These are phyloP conservation scores for Pseudoturritis turrita DNA, from an alignment of 345 rosid genomes.

Conservation along the genomic window DNA sequence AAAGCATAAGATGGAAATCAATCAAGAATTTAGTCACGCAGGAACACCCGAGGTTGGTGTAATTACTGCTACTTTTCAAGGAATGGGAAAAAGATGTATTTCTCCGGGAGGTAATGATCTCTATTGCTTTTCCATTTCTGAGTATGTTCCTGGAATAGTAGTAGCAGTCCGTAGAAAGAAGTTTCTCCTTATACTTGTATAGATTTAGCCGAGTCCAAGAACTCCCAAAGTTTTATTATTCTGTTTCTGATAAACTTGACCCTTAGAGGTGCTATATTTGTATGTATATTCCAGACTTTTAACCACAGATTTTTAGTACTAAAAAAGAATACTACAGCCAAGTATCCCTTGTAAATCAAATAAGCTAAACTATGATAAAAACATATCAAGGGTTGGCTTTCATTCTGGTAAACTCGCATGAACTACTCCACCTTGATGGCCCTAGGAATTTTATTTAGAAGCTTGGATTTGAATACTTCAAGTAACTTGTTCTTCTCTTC, in stretches of 20 bases:
- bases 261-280: neutral
- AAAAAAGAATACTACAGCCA: neutral
- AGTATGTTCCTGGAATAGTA: too few species aligned
- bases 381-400: neutral
- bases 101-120: neutral
- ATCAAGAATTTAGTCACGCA: too few species aligned
- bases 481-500: conserved; percentile 9
- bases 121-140: neutral
- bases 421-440: conserved; percentile 16
- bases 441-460: conserved; percentile 15
- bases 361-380: neutral
- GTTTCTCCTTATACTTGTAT: too few species aligned
- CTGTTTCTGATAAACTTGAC: neutral
- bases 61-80: neutral
- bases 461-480: conserved; percentile 1
- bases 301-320: neutral
- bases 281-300: neutral
- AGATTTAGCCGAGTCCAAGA: too few species aligned
- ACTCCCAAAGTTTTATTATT: neutral
- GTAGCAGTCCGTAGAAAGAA: too few species aligned
- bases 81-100: neutral
- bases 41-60: too few species aligned
- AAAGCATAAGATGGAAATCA: neutral
- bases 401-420: neutral
- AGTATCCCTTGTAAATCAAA: neutral